Evolutionary conservation across 441 rosid species (phyloP), one percentile per base, ranked within the genome.

Genomic region (Capsella rubella): DNA sequence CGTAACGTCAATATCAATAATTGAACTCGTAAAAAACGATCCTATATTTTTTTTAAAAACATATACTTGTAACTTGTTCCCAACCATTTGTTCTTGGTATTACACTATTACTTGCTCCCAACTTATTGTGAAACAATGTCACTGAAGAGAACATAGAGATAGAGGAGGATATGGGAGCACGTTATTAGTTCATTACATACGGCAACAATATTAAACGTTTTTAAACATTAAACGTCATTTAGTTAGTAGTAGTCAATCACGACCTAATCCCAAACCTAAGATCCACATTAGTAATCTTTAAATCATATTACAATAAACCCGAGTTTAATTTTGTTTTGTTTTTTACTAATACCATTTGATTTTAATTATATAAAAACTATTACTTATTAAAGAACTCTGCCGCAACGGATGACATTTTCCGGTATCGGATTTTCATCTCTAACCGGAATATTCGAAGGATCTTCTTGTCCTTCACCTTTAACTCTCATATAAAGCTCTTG

Each of bases 361-460:
- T 61, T 61, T 29, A 0, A 47, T 64, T 64, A 21, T 21, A 32
- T 51, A 6, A 5, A n/a, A 66, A 31, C 3, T 21, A 1, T 4
- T 18, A 45, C 10, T 60, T 53, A 75, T 45, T 43, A 2, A 11
- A 28, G 65, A 12, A 32, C 14, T 62, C 58, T 11, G 69, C 96
- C 93, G 39, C 93, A 87, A 0, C 70, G 69, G 32, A 90, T 73
- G 28, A 87, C 76, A 53, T 90, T 92, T 4, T 67, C 65, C 0
- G 97, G 97, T 1, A 95, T 83, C 0, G 85, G 87, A n/a, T 10
- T 50, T 75, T 90, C 96, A 72, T 87, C 81, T 50, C 71, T 62
- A 3, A 60, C 32, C 63, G 81, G 75, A 73, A 78, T 78, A 29
- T 55, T 78, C 16, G 50, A 80, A 45, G 83, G 82, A 54, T 88